A percentile compares a stretch with the other conserved stretches of the same genome.
Evolutionary conservation across 1,139 yeast genomes (phyloP).

Genomic region (Saccharomyces hybrid): DNA sequence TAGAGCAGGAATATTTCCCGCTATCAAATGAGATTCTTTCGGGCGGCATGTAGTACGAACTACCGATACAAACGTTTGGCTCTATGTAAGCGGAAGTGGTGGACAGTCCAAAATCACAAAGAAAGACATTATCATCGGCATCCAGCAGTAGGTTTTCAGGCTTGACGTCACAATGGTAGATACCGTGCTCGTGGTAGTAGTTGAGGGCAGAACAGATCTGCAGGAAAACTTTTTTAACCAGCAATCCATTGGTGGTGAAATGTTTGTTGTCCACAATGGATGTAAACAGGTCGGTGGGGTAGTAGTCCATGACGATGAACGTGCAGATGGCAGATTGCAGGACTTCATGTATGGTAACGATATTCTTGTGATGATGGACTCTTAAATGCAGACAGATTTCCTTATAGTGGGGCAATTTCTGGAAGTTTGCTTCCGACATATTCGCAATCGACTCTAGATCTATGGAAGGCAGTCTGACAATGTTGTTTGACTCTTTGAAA

Average conservation of each 20-base stretch:
- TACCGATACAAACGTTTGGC: conserved; percentile 78
- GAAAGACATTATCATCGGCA: conserved; percentile 48
- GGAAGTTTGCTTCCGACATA: conserved; percentile 19
- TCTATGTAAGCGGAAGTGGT: conserved; percentile 51
- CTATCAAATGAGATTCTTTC: conserved; percentile 48
- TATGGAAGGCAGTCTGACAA: conserved; percentile 24
- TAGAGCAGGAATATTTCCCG: conserved; percentile 6
- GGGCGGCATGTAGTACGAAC: conserved; percentile 90
- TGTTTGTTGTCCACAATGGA: conserved; percentile 64
- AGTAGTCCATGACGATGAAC: conserved; percentile 77
- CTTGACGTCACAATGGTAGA: conserved; percentile 84
- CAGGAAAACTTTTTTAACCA: conserved; percentile 64
- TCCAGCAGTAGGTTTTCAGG: conserved; percentile 80
- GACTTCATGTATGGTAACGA: conserved; percentile 68
- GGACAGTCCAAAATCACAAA: conserved; percentile 86
- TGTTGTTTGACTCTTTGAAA: conserved; percentile 23
- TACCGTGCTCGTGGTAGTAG: conserved; percentile 57
- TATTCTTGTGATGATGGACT: conserved; percentile 71
- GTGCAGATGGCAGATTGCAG: conserved; percentile 46
- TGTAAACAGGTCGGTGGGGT: conserved; percentile 70
- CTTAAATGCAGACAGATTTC: conserved; percentile 67
- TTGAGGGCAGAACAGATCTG: conserved; percentile 69
- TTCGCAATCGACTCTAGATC: conserved; percentile 23
- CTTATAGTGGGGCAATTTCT: conserved; percentile 32
- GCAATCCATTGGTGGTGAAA: conserved; percentile 25